Conservation (phyloP, 176 grass and related monocot species). For the Triticum timopheevii region DNA sequence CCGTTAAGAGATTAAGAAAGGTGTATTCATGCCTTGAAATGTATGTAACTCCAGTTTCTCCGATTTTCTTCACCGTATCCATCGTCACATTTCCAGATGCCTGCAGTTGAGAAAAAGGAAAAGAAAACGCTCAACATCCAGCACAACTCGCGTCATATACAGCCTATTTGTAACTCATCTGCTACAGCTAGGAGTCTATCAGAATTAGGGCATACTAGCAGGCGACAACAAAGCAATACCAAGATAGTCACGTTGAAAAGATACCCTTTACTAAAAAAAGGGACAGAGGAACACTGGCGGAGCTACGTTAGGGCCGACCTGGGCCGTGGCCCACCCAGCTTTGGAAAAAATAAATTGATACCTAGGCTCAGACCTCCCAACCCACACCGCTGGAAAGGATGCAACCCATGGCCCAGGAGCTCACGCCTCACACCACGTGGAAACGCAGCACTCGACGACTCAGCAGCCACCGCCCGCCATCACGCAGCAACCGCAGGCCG, state of each 20-base stretch:
- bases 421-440: too few species aligned
- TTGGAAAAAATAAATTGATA: too few species aligned
- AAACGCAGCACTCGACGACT: too few species aligned
- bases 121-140: not conserved
- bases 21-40: constrained; percentile 68
- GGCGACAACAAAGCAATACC: not conserved
- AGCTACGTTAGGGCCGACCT: too few species aligned
- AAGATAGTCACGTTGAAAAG: not conserved
- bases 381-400: too few species aligned
- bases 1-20: not conserved
- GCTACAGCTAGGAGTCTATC: not conserved
- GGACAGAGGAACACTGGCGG: not conserved
- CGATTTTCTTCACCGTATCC: constrained; percentile 89
- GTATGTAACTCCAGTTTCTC: constrained; percentile 85
- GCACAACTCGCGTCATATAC: not conserved
- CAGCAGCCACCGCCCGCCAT: too few species aligned
- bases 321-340: too few species aligned
- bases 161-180: not conserved
- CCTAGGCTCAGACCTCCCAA: too few species aligned
- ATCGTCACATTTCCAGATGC: constrained; percentile 96
- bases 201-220: not conserved
- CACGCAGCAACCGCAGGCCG: too few species aligned
- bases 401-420: too few species aligned
- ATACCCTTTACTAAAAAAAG: not conserved
- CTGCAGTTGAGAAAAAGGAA: constrained; percentile 36